A percentile compares a stretch with the other conserved stretches of the same genome.
Conservation (phyloP, 768 basidiomycete genomes). For the Phanerochaete carnosa region DNA sequence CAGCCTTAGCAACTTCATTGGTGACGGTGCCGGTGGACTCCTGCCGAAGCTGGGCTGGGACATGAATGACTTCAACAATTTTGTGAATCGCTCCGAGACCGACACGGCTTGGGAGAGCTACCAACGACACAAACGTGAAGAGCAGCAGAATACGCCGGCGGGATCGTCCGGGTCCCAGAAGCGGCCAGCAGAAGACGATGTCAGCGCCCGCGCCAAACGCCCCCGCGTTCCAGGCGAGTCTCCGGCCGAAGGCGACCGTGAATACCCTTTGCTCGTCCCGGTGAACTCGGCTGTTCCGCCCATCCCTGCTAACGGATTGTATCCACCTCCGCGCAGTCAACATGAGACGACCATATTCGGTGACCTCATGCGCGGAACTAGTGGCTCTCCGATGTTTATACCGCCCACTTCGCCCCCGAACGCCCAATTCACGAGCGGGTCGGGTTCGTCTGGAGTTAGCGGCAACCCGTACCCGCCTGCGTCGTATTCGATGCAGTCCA, state of each 20-base stretch:
- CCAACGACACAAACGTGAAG: slow-evolving; percentile 60
- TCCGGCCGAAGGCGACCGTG: slow-evolving; percentile 41
- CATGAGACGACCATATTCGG: slow-evolving; percentile 54
- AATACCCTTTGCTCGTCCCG: slow-evolving; percentile 57
- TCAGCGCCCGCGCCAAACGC: slow-evolving; percentile 46
- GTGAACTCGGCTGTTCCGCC: slow-evolving; percentile 40
- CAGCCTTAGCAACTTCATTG: slow-evolving; percentile 76
- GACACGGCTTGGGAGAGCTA: slow-evolving; percentile 93
- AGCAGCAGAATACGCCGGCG: slow-evolving; percentile 25
- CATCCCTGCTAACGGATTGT: slow-evolving; percentile 37
- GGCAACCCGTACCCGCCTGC: slow-evolving; percentile 28
- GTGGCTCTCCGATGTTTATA: slow-evolving; percentile 61
- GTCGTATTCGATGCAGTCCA: slow-evolving; percentile 45
- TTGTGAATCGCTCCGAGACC: slow-evolving; percentile 83
- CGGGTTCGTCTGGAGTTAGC: slow-evolving; percentile 25
- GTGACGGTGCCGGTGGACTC: slow-evolving; percentile 79
- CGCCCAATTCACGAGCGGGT: background rate
- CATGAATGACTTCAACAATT: slow-evolving; percentile 71
- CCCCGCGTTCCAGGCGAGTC: slow-evolving; percentile 36
- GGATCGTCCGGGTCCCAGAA: slow-evolving; percentile 34
- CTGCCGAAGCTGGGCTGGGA: slow-evolving; percentile 80
- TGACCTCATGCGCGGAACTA: slow-evolving; percentile 54
- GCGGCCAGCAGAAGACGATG: slow-evolving; percentile 56
- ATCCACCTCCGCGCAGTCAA: slow-evolving; percentile 37
- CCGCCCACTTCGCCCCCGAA: slow-evolving; percentile 39